These are phyloP conservation scores for Ogataea wickerhamii DNA, from an alignment of 805 yeast species.

Conservation along the genomic window DNA sequence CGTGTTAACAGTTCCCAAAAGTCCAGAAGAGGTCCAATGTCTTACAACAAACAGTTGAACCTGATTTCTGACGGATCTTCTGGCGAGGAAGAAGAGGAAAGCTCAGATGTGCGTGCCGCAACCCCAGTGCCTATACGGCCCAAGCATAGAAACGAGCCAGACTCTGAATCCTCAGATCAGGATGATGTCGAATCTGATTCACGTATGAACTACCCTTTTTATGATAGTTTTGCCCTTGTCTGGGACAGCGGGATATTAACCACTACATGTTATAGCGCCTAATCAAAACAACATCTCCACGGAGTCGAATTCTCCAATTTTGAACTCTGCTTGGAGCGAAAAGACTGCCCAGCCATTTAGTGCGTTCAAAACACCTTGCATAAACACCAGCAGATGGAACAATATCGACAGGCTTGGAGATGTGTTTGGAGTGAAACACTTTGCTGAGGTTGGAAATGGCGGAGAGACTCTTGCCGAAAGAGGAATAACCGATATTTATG, in stretches of 20 bases:
- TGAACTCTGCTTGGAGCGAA: conserved; percentile 28
- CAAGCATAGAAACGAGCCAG: conserved; percentile 4
- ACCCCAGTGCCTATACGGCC: conserved; percentile 4
- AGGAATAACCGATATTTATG: conserved; percentile 41
- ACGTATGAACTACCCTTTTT: conserved; percentile 13
- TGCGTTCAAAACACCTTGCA: conserved; percentile 43
- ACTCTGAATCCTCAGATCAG: conserved; percentile 4
- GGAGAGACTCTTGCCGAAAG: conserved; percentile 27
- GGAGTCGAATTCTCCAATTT: conserved; percentile 15
- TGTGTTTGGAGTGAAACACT: conserved; percentile 29
- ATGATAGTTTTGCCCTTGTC: neutral
- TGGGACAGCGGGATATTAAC: conserved; percentile 3
- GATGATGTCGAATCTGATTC: conserved; percentile 13
- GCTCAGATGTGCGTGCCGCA: conserved; percentile 3
- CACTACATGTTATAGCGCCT: conserved; percentile 17
- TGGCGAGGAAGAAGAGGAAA: conserved; percentile 15
- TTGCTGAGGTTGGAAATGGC: conserved; percentile 33
- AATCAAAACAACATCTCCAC: conserved; percentile 11
- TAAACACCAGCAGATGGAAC: conserved; percentile 43
- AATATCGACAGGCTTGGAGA: conserved; percentile 35
- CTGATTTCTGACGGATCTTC: conserved; percentile 18
- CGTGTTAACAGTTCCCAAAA: neutral
- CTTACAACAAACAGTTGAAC: conserved; percentile 21
- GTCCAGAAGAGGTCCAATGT: conserved; percentile 8
- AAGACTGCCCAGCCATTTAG: conserved; percentile 33